Evolutionary conservation across 1,284 basidiomycete species (phyloP).

Genomic region (Sphagnurus paluster): DNA sequence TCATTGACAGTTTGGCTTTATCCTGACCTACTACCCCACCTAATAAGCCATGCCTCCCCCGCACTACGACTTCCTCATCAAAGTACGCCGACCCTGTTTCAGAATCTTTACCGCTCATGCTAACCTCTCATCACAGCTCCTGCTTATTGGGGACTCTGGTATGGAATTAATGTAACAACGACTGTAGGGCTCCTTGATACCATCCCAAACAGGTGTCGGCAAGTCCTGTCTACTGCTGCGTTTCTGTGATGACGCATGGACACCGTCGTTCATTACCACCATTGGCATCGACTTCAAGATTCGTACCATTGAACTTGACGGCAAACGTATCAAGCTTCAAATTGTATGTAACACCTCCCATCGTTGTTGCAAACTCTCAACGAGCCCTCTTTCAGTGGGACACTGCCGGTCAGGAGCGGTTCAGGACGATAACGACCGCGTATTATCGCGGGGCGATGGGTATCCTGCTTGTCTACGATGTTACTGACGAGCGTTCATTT

Average conservation of each 20-base stretch:
- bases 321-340: conserved; percentile 95
- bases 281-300: conserved; percentile 98
- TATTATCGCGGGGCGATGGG: conserved; percentile 99
- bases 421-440: conserved; percentile 99
- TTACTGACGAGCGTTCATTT: conserved; percentile 97
- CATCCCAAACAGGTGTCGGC: conserved; percentile 73
- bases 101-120: background rate
- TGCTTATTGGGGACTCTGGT: conserved; percentile 98
- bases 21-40: background rate
- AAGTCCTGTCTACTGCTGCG: conserved; percentile 98
- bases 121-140: conserved; percentile 53
- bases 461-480: conserved; percentile 97
- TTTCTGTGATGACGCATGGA: conserved; percentile 99
- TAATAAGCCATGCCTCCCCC: conserved; percentile 68
- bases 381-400: conserved; percentile 71
- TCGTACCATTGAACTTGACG: conserved; percentile 94
- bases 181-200: background rate
- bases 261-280: conserved; percentile 98
- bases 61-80: conserved; percentile 93
- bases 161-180: conserved; percentile 6
- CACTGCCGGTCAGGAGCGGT: conserved; percentile 98
- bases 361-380: background rate
- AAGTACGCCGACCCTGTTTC: conserved; percentile 46
- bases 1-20: background rate
- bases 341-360: conserved; percentile 67